A percentile compares a stretch with the other conserved stretches of the same genome.
These are phyloP conservation scores for Colletotrichum sp. DNA, from an alignment of 2,329 filamentous ascomycete species.

Conservation along the genomic window DNA sequence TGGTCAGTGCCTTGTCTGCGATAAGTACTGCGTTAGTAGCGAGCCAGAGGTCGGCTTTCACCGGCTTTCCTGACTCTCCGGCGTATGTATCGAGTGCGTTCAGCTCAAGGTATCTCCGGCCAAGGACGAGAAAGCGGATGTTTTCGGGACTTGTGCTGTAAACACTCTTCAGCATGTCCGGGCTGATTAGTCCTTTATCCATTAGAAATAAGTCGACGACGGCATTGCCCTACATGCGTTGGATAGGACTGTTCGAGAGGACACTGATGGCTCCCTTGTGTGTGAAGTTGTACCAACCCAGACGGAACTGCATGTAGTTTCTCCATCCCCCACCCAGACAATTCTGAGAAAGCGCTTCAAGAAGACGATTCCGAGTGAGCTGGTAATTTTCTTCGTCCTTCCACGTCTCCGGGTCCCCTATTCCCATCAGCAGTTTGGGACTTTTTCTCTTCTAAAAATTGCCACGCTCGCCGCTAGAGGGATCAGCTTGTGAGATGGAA, in stretches of 20 bases:
- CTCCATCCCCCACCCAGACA: too few species aligned
- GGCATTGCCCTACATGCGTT: neutral
- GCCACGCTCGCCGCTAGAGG: too few species aligned
- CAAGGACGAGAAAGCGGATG: neutral
- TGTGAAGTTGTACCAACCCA: neutral
- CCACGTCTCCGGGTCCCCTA: neutral
- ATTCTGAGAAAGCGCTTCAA: too few species aligned
- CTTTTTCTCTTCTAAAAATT: neutral
- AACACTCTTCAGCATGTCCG: rapidly evolving
- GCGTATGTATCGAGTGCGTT: neutral
- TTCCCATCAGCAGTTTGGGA: neutral
- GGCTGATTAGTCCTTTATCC: neutral
- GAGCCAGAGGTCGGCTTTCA: too few species aligned
- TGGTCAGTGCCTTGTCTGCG: neutral
- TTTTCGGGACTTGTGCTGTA: neutral
- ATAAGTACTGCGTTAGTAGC: too few species aligned
- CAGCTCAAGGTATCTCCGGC: neutral
- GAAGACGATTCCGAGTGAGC: neutral
- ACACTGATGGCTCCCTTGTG: neutral
- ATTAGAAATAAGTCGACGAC: neutral
- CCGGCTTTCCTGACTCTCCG: neutral
- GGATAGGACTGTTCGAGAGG: neutral
- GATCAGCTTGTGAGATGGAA: too few species aligned
- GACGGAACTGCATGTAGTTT: neutral
- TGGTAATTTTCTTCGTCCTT: neutral